A percentile compares a stretch with the other conserved stretches of the same genome.
phyloP scores from a whole-genome alignment of 257 asterid species.

The Ajuga chamaepitys region DNA sequence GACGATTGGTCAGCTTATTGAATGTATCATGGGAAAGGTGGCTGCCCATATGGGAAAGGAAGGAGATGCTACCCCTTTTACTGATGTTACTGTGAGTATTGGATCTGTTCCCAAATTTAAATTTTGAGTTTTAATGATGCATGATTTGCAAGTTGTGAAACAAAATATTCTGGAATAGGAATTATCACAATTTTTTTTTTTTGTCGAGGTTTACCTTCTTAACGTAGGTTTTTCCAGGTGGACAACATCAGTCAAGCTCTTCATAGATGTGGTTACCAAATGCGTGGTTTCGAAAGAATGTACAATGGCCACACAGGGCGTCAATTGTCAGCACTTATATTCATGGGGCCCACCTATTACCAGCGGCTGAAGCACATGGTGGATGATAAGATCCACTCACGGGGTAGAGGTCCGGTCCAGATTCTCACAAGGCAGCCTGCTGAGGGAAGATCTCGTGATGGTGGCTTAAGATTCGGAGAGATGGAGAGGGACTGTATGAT shows the following conservation, averaged over 20 bases:
- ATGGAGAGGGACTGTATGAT: conserved; percentile 93
- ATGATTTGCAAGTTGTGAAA: too few species aligned
- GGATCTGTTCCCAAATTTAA: background rate
- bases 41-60: conserved; percentile 98
- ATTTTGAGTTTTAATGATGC: background rate
- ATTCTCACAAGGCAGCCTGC: conserved; percentile 81
- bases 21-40: conserved; percentile 95
- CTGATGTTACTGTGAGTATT: conserved; percentile 66
- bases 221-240: conserved; percentile 36
- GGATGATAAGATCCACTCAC: conserved; percentile 86
- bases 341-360: conserved; percentile 89
- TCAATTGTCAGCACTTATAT: conserved; percentile 55
- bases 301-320: conserved; percentile 94
- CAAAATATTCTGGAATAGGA: too few species aligned
- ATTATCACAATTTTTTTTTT: too few species aligned
- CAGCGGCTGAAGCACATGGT: conserved; percentile 97
- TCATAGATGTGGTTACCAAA: conserved; percentile 92
- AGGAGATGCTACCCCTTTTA: conserved; percentile 96
- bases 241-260: conserved; percentile 88
- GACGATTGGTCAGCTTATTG: conserved; percentile 97
- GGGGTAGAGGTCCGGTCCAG: conserved; percentile 85
- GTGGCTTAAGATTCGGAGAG: conserved; percentile 80
- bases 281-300: conserved; percentile 95
- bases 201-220: too few species aligned
- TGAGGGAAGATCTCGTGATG: conserved; percentile 74